phyloP scores from a whole-genome alignment of 1,284 basidiomycete genomes.

The Mycosarcoma mackinlayi region DNA sequence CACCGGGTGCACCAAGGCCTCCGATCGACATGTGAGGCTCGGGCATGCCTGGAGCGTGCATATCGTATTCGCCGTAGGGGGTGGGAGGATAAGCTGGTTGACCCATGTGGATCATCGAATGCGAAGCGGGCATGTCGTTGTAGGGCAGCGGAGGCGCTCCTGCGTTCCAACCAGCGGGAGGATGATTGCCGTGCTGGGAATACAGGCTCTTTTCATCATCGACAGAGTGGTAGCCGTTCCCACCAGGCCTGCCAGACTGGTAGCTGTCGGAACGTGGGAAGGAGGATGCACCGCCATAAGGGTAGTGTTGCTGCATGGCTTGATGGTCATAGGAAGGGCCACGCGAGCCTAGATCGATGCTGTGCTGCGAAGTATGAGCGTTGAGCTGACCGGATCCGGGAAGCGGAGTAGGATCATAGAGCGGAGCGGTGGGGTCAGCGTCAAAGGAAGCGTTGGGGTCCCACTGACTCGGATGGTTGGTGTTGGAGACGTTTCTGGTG shows the following conservation, averaged over 20 bases:
- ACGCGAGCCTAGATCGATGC: conserved; percentile 34
- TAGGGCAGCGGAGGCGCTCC: conserved; percentile 14
- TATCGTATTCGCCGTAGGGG: conserved; percentile 24
- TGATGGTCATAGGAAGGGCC: conserved; percentile 19
- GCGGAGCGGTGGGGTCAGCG: conserved; percentile 17
- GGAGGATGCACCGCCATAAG: conserved; percentile 28
- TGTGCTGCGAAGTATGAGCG: conserved; percentile 22
- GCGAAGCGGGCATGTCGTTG: conserved; percentile 22
- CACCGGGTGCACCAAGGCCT: conserved; percentile 36
- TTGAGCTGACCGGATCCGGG: conserved; percentile 17
- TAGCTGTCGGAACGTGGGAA: conserved; percentile 40
- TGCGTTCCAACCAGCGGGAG: conserved; percentile 21
- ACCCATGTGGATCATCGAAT: conserved; percentile 34
- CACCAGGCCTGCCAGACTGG: conserved; percentile 12
- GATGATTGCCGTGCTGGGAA: conserved; percentile 35
- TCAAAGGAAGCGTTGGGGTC: conserved; percentile 44
- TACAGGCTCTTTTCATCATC: conserved; percentile 50
- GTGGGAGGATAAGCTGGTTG: conserved; percentile 37
- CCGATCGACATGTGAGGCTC: conserved; percentile 15
- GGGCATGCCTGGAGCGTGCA: conserved; percentile 23
- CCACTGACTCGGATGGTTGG: conserved; percentile 31
- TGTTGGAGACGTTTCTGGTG: conserved; percentile 4
- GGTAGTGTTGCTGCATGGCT: conserved; percentile 27
- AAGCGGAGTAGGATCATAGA: conserved; percentile 33
- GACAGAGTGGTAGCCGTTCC: conserved; percentile 15